Base-by-base conservation (phyloP, 495 filamentous ascomycete species). In the Letharia columbiana region DNA sequence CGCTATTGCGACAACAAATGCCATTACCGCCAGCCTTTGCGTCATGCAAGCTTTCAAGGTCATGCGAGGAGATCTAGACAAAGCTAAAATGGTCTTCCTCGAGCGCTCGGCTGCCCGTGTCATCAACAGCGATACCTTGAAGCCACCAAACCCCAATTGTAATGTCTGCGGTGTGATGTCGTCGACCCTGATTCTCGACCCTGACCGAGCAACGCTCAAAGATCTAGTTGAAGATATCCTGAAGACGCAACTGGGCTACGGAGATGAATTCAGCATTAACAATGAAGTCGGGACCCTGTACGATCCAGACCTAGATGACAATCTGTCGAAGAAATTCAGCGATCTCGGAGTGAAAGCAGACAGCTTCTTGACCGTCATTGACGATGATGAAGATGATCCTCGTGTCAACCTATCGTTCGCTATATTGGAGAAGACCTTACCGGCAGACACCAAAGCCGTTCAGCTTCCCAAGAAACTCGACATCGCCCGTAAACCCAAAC, bases 1-100 rank as follows among this genome's bases (percentile, higher is more conserved):
- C 0, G 95, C 94, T 4, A 99, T 99, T 74, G 94, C 94, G 2
- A 99, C 94, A 0, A 97, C 94, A 0, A 99, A 99, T 74, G 94
- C 95, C 17, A 95, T 98, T 76, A 94, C 92, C 7, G 94, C 94
- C 17, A 88, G 90, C 18, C 81, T 99, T 35, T 98, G 92, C 73
- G 94, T 98, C 6, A 78, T 99, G 10, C 89, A 99, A 75, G 87
- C 91, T 2, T 92, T 96, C 79, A 97, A 96, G 75, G 89, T 98
- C 45, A 78, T 99, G 63, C 85, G 83, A 66, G 83, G 86, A 37
- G 87, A 96, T 59, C 84, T 89, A 44, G 73, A 79, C 49, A 82
- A 85, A 70, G 82, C 84, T 0, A 87, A 83, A 68, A 85, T 81
- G 77, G 80, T 95, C 20, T 98, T 96, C 78, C 83, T 98, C 18